Conservation (phyloP, 2,329 filamentous ascomycete species). For the Cladosporium halotolerans region DNA sequence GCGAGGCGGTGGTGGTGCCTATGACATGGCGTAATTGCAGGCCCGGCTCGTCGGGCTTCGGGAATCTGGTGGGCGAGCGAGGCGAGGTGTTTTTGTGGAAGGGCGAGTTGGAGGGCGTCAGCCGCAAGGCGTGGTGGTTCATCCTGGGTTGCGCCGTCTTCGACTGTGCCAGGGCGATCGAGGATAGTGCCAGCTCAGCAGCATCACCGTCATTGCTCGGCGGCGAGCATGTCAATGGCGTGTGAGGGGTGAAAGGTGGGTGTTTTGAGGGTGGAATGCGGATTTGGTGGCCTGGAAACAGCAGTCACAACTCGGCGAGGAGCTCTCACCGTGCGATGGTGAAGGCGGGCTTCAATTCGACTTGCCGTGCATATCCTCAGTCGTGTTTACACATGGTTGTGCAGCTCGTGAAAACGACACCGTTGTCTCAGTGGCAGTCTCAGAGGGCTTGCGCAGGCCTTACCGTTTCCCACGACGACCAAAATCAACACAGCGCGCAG, state of each 20-base stretch:
- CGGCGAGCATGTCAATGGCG: constrained; percentile 7
- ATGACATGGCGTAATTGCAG: constrained; percentile 78
- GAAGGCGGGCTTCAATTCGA: too few species aligned
- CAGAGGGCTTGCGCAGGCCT: too few species aligned
- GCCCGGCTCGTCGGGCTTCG: constrained; percentile 36
- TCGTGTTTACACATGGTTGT: too few species aligned
- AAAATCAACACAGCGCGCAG: too few species aligned
- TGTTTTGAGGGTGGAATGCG: constrained; percentile 4
- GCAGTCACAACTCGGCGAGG: too few species aligned
- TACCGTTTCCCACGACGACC: too few species aligned
- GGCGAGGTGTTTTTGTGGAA: constrained; percentile 40
- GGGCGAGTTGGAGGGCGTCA: constrained; percentile 72
- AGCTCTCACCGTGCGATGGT: too few species aligned
- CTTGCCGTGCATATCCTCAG: too few species aligned
- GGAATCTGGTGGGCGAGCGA: constrained; percentile 54
- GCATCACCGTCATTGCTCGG: constrained; percentile 14
- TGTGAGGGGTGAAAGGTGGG: neutral
- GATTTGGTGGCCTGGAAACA: constrained; percentile 5
- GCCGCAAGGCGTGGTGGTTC: constrained; percentile 35
- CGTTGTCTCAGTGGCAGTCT: too few species aligned
- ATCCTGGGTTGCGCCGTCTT: constrained; percentile 26
- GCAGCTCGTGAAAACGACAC: too few species aligned
- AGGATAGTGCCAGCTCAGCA: constrained; percentile 15
- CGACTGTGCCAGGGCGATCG: constrained; percentile 17
- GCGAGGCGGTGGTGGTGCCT: constrained; percentile 78